Evolutionary conservation across 441 rosid species (phyloP), one percentile per base, ranked within the genome.

Genomic region (Arabidopsis hybrid): DNA sequence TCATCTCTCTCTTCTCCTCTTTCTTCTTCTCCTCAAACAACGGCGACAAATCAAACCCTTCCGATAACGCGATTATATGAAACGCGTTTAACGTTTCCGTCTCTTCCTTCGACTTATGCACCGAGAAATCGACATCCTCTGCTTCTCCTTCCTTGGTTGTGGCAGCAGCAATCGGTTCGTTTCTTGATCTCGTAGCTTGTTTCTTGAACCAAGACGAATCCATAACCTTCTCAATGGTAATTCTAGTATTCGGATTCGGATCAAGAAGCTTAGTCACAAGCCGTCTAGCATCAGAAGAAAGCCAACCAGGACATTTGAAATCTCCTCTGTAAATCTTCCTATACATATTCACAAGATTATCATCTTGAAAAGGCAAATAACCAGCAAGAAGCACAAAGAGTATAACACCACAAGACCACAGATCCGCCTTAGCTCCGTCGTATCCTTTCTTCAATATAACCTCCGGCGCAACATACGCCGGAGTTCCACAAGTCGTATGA

Each of bases 401-500:
- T 42, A 93, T 91, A 7, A 93, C 98, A 5, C 98, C 98, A 55
- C 97, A 93, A 10, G 98, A 91, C 98, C 95, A 91, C 3, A 91
- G 75, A 82, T 93, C 97, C 1, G 98, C 93, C 61, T 84, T 91
- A 0, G 90, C 85, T 5, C 90, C 90, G 16, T 90, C 91, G 58
- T 88, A 88, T 0, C 96, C 96, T 52, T 87, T 85, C 56, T 87
- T 87, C n/a, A 87, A 71, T 5, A 87, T 89, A 1, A 91, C 97
- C 66, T 87, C 92, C 0, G 92, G 98, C 12, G 88, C 91, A 9
- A 93, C 95, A 21, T 91, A 93, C 0, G 98, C 95, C 7, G 97
- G 97, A 2, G 95, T 93, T 3, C 98, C 98, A 50, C 97, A 93
- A 9, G 97, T 87, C 0, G 97, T 93, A 65, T 91, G 92, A 50